Evolutionary conservation across 306 rosid species (phyloP).

Genomic region (Acacia acuminata): DNA sequence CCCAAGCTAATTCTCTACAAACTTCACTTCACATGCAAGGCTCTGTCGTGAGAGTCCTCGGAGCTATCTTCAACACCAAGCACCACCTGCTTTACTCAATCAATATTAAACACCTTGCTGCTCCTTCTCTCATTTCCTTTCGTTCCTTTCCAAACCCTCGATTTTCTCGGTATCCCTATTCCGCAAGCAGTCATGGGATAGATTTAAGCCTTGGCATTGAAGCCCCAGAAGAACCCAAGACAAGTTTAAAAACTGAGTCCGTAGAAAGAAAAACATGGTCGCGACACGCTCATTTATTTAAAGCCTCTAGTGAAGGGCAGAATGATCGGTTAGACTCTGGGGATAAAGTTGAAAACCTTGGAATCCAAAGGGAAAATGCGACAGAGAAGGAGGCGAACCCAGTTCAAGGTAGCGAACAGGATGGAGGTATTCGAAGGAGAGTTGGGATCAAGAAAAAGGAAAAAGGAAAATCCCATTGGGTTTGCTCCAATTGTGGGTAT

Average conservation of each 20-base stretch:
- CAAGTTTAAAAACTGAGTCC: neutral
- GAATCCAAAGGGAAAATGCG: slow-evolving; percentile 26
- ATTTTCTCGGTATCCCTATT: slow-evolving; percentile 36
- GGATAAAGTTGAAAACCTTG: slow-evolving; percentile 7
- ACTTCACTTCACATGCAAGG: slow-evolving; percentile 24
- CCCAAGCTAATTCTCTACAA: neutral
- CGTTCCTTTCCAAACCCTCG: slow-evolving; percentile 33
- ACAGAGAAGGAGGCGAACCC: slow-evolving; percentile 34
- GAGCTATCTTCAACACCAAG: slow-evolving; percentile 46
- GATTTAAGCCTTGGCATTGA: slow-evolving; percentile 3
- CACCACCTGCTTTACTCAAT: slow-evolving; percentile 36
- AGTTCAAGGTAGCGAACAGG: neutral
- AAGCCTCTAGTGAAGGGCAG: neutral
- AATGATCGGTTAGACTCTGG: slow-evolving; percentile 15
- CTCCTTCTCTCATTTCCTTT: slow-evolving; percentile 37
- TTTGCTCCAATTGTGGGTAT: slow-evolving; percentile 71
- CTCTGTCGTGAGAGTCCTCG: slow-evolving; percentile 52
- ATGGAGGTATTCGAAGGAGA: slow-evolving; percentile 3
- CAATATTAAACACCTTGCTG: slow-evolving; percentile 18
- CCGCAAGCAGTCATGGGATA: slow-evolving; percentile 26
- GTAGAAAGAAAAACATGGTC: slow-evolving; percentile 45
- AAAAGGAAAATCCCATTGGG: slow-evolving; percentile 60
- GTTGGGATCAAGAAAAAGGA: slow-evolving; percentile 46
- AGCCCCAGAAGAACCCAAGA: neutral
- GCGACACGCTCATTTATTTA: slow-evolving; percentile 26